Conservation (phyloP, 2,329 filamentous ascomycete species). For the Endocalyx cinctus region DNA sequence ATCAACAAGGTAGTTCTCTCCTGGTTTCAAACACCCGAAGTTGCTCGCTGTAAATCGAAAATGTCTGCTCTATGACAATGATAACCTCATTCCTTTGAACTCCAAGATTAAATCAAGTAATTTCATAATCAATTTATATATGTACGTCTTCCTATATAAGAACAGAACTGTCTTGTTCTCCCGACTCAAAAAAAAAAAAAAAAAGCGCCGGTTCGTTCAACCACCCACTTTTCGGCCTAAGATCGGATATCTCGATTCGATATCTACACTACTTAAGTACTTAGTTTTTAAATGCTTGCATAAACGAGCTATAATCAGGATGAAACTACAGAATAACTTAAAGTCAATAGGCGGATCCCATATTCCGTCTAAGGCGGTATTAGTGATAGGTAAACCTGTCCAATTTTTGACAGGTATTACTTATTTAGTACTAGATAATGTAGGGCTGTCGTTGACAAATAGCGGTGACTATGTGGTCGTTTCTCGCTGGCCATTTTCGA, state of each 20-base stretch:
- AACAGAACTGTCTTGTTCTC: too few relatives aligned
- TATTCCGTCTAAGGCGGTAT: too few relatives aligned
- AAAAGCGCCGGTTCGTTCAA: too few relatives aligned
- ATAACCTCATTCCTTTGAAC: neutral
- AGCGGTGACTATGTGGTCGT: conserved; percentile 29
- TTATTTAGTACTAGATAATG: neutral
- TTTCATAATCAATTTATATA: too few relatives aligned
- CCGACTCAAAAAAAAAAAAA: too few relatives aligned
- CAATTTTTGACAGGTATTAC: neutral
- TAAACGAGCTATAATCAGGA: neutral
- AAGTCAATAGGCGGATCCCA: neutral
- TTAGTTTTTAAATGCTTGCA: neutral
- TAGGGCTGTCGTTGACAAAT: conserved; percentile 11
- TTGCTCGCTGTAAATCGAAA: neutral
- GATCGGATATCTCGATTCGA: too few relatives aligned
- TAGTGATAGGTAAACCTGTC: neutral
- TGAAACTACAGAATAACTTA: neutral
- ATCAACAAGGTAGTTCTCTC: too few relatives aligned
- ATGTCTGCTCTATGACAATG: neutral
- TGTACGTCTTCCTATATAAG: too few relatives aligned
- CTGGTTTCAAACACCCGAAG: too few relatives aligned
- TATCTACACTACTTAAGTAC: too few relatives aligned
- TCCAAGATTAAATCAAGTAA: neutral
- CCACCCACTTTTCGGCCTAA: too few relatives aligned
- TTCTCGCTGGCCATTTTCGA: conserved; percentile 20